Evolutionary conservation across 306 rosid genomes (phyloP), one percentile per base, ranked within the genome.

Genomic region (Dalbergia oliveri): DNA sequence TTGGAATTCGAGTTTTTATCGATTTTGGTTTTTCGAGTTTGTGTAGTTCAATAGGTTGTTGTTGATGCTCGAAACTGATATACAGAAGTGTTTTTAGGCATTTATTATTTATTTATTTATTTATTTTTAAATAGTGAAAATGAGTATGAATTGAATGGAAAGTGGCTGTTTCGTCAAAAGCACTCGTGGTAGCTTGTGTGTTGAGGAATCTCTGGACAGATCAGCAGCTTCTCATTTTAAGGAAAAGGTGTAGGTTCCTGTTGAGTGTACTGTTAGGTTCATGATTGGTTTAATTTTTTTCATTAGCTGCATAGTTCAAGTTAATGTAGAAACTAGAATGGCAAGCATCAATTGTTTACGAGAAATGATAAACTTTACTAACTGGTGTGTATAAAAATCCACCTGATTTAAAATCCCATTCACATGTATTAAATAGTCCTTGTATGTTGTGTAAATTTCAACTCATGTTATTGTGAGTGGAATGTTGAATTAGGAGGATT

Each of bases 111-210:
- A 6, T 35, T 14, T 41, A 6, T 43, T 7, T 1, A 6, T 41
- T 21, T 21, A 5, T 37, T 34, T 10, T 67, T 12, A 37, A 16
- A 19, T 59, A 19, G 62, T 68, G 43, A 21, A 9, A 63, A 16
- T 66, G 63, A 61, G 76, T 15, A 33, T 13, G 66, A 51, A 15
- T 43, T n/a, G 75, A 77, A 54, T 56, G 47, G 39, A 11, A 75
- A 47, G 58, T 11, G 11, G 6, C 58, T 37, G 31, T 18, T 63
- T 21, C 49, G 5, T 43, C 18, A 44, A 57, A 31, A 8, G 45
- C 12, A 11, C 39, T 63, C 34, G 10, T 51, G 57, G 9, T 35
- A 65, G 34, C 63, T 39, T 53, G 64, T 16, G 72, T 34, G 19
- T 37, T 9, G 59, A 67, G 45, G 68, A 56, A 21, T 67, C 2